phyloP scores from a whole-genome alignment of 352 stramenopile species.

The Blastocystis sp. region DNA sequence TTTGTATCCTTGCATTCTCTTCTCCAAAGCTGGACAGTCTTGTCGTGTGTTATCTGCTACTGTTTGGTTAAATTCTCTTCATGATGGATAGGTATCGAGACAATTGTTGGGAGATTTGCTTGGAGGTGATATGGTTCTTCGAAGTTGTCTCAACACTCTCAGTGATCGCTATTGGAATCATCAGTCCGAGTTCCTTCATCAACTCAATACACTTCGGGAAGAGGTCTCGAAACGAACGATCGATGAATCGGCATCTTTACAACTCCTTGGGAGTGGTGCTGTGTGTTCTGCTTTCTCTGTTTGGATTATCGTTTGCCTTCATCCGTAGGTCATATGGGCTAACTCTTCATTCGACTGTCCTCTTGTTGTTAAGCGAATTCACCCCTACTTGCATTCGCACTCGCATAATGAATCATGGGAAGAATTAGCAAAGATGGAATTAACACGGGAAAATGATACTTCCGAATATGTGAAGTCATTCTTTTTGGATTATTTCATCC shows the following conservation, averaged over 20 bases:
- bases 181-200: not conserved
- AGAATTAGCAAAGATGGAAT: not conserved
- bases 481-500: not conserved
- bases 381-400: not conserved
- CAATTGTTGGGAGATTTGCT: not conserved
- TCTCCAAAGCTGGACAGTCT: not conserved
- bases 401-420: not conserved
- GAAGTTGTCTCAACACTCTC: not conserved
- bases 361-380: slow-evolving; percentile 1
- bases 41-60: not conserved
- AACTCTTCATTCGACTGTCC: not conserved
- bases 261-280: not conserved
- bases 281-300: slow-evolving; percentile 7
- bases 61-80: not conserved
- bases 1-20: slow-evolving; percentile 39
- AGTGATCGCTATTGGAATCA: not conserved
- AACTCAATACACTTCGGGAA: not conserved
- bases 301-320: not conserved
- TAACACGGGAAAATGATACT: not conserved
- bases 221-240: not conserved
- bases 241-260: not conserved
- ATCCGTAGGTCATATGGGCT: not conserved
- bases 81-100: not conserved
- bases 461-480: slow-evolving; percentile 23
- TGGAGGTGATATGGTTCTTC: not conserved